phyloP scores from a whole-genome alignment of 164 flowering plant genomes.

The Vitis labrusca region DNA sequence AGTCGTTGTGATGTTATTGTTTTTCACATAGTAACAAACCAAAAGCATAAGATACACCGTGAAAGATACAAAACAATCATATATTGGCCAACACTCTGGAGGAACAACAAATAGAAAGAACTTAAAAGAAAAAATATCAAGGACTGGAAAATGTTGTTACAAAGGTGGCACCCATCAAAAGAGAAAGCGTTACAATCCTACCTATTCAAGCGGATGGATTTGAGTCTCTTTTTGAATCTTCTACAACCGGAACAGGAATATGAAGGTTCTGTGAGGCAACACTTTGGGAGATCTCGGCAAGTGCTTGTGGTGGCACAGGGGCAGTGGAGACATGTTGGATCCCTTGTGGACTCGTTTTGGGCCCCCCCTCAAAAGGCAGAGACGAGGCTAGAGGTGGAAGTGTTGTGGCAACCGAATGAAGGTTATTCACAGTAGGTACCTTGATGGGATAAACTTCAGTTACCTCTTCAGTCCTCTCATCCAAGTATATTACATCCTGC shows the following conservation, averaged over 20 bases:
- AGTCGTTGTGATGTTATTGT: background rate
- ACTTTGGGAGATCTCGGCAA: constrained; percentile 7
- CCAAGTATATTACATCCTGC: constrained; percentile 91
- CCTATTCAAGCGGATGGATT: constrained; percentile 8
- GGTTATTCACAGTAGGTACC: constrained; percentile 22
- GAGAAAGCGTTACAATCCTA: background rate
- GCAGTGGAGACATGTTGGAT: constrained; percentile 7
- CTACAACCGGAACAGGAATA: background rate
- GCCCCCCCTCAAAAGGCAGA: constrained; percentile 10
- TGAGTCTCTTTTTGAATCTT: constrained; percentile 5
- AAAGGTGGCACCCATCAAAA: background rate
- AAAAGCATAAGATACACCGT: background rate
- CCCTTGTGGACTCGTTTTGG: constrained; percentile 6
- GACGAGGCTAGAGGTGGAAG: constrained; percentile 13
- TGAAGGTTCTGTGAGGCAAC: background rate
- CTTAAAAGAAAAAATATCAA: background rate
- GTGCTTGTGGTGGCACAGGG: constrained; percentile 6
- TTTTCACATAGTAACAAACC: background rate
- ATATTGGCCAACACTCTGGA: background rate
- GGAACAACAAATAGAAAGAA: background rate
- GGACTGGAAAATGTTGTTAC: background rate
- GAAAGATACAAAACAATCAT: background rate
- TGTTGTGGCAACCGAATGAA: constrained; percentile 18
- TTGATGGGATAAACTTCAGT: constrained; percentile 64
- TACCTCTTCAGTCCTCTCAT: constrained; percentile 86